These are phyloP conservation scores for Shiraia bambusicola DNA, from an alignment of 2,329 filamentous ascomycete species.

Conservation along the genomic window DNA sequence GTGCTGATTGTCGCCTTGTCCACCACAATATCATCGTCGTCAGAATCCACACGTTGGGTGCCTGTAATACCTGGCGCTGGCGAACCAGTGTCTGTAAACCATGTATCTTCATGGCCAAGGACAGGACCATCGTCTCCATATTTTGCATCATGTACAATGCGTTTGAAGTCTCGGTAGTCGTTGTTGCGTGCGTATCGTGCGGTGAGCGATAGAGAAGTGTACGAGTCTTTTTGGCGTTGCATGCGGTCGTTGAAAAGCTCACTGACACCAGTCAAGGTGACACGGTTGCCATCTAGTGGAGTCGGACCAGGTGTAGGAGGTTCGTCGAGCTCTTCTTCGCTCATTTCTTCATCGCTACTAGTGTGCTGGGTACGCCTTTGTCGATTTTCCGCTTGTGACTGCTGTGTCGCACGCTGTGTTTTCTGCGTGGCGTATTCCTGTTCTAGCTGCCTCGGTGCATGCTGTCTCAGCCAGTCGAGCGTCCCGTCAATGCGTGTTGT, in stretches of 20 bases:
- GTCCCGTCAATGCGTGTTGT: slow-evolving; percentile 49
- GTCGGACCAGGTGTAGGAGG: slow-evolving; percentile 42
- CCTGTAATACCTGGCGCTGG: slow-evolving; percentile 47
- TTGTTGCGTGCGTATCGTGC: slow-evolving; percentile 60
- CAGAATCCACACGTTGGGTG: slow-evolving; percentile 37
- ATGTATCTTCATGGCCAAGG: slow-evolving; percentile 59
- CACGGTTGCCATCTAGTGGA: slow-evolving; percentile 37
- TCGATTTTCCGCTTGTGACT: slow-evolving; percentile 28
- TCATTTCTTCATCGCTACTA: slow-evolving; percentile 32
- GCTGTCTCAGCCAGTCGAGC: slow-evolving; percentile 46
- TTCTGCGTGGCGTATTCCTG: slow-evolving; percentile 38
- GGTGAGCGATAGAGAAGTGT: slow-evolving; percentile 41
- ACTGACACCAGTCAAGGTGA: slow-evolving; percentile 37
- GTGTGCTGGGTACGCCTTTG: slow-evolving; percentile 14
- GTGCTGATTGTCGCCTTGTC: slow-evolving; percentile 64
- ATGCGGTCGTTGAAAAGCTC: slow-evolving; percentile 43
- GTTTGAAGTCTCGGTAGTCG: slow-evolving; percentile 62
- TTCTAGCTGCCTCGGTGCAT: slow-evolving; percentile 35
- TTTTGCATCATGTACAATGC: slow-evolving; percentile 62
- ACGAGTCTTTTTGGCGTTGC: slow-evolving; percentile 47
- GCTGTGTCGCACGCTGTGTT: slow-evolving; percentile 41
- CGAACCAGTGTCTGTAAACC: slow-evolving; percentile 59
- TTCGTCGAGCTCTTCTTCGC: slow-evolving; percentile 40
- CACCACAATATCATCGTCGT: slow-evolving; percentile 68
- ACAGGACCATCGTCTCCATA: slow-evolving; percentile 56